Conservation (phyloP, 371 early-diverging fungal species). For the Mucor irregularis region DNA sequence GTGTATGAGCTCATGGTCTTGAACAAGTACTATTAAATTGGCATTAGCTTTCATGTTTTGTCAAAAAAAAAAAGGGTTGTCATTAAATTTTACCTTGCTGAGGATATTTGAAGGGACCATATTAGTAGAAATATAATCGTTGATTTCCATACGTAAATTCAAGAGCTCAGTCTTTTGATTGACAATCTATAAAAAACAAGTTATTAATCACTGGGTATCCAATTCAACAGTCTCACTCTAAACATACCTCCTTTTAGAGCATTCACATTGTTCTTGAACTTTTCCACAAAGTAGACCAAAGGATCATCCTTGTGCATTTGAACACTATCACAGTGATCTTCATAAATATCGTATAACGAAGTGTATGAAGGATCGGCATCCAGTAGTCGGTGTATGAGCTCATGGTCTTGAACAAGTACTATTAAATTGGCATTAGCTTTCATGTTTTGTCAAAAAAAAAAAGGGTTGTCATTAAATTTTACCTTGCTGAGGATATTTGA, state of each 20-base stretch:
- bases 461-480: constrained; percentile 1
- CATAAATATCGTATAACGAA: constrained; percentile 85
- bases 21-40: constrained; percentile 2
- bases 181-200: constrained; percentile 17
- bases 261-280: constrained; percentile 53
- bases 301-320: constrained; percentile 83
- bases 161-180: constrained; percentile 66
- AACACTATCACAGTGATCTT: constrained; percentile 72
- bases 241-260: constrained; percentile 40
- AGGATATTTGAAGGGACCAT: constrained; percentile 85
- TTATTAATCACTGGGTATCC: too few relatives aligned
- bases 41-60: neutral
- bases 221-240: too few relatives aligned
- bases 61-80: neutral
- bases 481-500: constrained; percentile 76
- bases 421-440: neutral
- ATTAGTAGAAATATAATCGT: constrained; percentile 73
- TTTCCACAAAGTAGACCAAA: constrained; percentile 70
- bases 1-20: constrained; percentile 70
- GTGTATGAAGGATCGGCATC: constrained; percentile 86
- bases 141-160: constrained; percentile 79
- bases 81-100: constrained; percentile 50
- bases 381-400: constrained; percentile 85
- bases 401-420: constrained; percentile 46
- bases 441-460: neutral